These are phyloP conservation scores for Theobroma cacao DNA, from an alignment of 345 rosid species.

Conservation along the genomic window DNA sequence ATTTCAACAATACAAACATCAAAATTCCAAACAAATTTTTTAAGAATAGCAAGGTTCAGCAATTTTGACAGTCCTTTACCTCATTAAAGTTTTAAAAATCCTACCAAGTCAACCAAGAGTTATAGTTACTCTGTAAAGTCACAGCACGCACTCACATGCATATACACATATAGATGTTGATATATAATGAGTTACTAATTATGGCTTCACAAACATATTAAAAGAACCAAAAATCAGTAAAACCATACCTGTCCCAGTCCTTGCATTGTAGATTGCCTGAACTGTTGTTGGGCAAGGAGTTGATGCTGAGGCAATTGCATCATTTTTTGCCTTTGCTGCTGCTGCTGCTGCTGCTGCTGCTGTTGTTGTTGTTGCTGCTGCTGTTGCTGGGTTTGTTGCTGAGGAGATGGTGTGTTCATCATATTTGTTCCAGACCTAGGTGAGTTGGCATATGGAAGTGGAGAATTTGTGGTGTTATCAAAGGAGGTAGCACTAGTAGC, in stretches of 20 bases:
- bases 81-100: constrained; percentile 1
- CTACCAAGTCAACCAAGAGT: neutral
- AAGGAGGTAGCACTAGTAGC: constrained; percentile 54
- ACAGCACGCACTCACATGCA: neutral
- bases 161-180: neutral
- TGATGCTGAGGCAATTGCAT: constrained; percentile 79
- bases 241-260: constrained; percentile 65
- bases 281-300: constrained; percentile 71
- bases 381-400: constrained; percentile 67
- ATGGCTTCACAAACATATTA: neutral
- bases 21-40: neutral
- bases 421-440: constrained; percentile 77
- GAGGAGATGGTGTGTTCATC: constrained; percentile 87
- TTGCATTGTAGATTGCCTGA: constrained; percentile 72
- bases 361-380: constrained; percentile 60
- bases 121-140: neutral
- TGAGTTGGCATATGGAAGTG: constrained; percentile 84
- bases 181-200: neutral
- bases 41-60: neutral
- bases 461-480: constrained; percentile 77
- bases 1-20: neutral
- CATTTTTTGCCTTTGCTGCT: constrained; percentile 61
- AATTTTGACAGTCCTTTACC: neutral
- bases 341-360: constrained; percentile 56
- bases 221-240: constrained; percentile 4